These are phyloP conservation scores for Tinospora cordifolia DNA, from an alignment of 164 flowering plant species.

Conservation along the genomic window DNA sequence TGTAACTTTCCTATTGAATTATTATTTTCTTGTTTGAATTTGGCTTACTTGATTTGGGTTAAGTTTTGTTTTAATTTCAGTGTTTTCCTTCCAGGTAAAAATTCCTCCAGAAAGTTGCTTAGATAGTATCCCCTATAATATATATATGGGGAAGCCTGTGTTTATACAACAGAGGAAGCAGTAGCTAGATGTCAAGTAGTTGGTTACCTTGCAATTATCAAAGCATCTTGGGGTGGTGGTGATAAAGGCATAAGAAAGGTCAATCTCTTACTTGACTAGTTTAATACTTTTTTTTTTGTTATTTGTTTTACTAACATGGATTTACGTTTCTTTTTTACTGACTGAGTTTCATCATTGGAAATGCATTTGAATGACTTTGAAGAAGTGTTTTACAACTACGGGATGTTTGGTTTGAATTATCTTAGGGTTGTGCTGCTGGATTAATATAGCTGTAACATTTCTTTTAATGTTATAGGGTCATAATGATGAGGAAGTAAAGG, in stretches of 20 bases:
- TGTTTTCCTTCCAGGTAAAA: conserved; percentile 57
- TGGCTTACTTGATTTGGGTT: neutral
- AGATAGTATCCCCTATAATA: conserved; percentile 71
- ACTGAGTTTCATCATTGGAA: neutral
- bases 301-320: neutral
- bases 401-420: neutral
- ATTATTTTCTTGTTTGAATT: conserved; percentile 3
- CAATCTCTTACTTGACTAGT: conserved; percentile 12
- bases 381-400: neutral
- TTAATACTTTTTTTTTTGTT: neutral
- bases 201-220: conserved; percentile 99
- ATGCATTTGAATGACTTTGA: neutral
- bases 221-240: conserved; percentile 99
- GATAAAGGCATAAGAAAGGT: conserved; percentile 99
- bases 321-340: neutral
- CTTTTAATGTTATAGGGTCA: conserved; percentile 55
- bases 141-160: conserved; percentile 88
- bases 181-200: conserved; percentile 94
- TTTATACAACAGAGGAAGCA: conserved; percentile 94
- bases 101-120: conserved; percentile 68
- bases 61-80: conserved; percentile 1
- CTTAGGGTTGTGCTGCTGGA: neutral
- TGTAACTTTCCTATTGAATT: conserved; percentile 33
- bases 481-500: conserved; percentile 97
- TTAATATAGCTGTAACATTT: neutral